These are phyloP conservation scores for Cenchrus americanus DNA, from an alignment of 176 grass and related monocot species.

Conservation along the genomic window DNA sequence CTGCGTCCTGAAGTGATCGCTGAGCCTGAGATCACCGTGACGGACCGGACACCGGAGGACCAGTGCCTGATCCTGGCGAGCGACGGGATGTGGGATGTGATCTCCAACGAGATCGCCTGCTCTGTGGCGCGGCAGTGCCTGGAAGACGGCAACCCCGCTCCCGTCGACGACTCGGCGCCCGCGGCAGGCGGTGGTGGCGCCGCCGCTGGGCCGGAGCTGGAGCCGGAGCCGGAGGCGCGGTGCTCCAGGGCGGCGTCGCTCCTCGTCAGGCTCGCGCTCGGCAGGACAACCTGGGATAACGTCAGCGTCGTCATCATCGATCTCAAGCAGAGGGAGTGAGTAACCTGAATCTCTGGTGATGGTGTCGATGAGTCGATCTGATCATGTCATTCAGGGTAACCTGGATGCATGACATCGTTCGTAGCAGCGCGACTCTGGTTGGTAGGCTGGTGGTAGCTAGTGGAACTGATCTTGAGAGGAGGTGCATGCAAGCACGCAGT, in stretches of 20 bases:
- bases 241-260: conserved; percentile 65
- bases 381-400: too few species aligned
- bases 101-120: conserved; percentile 64
- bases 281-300: conserved; percentile 65
- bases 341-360: not conserved
- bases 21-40: conserved; percentile 65
- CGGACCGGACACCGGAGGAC: conserved; percentile 44
- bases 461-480: not conserved
- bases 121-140: conserved; percentile 63
- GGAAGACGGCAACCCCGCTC: conserved; percentile 37
- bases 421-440: too few species aligned
- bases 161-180: not conserved
- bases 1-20: conserved; percentile 76
- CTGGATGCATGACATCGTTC: too few species aligned
- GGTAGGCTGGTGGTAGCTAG: not conserved
- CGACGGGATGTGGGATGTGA: conserved; percentile 90
- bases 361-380: too few species aligned
- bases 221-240: conserved; percentile 45
- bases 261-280: conserved; percentile 70
- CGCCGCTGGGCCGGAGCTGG: conserved; percentile 13
- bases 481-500: not conserved
- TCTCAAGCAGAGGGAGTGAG: conserved; percentile 49
- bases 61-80: conserved; percentile 82
- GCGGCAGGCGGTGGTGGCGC: not conserved
- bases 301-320: conserved; percentile 83